Evolutionary conservation across 1,284 basidiomycete species (phyloP), one percentile per base, ranked within the genome.

Genomic region (Boletellus sp.): DNA sequence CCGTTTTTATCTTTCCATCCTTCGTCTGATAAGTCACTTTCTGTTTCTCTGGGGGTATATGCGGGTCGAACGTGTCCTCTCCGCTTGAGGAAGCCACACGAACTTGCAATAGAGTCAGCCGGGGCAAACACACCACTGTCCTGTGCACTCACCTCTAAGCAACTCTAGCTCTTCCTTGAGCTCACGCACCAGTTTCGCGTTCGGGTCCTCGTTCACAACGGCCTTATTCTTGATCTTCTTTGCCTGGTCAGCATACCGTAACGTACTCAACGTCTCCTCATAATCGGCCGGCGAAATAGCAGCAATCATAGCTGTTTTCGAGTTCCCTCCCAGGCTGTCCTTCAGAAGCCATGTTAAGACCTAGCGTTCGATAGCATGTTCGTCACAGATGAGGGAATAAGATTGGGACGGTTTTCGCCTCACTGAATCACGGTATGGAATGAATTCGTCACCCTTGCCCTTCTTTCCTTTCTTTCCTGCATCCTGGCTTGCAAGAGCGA

Each of bases 181-280:
- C 72, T 98, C 96, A 47, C 96, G 89, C 50, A 98, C 95, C 51
- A 98, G 86, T 75, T 93, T 97, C 66, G 96, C 96, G 65, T 98
- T 99, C 18, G 97, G 95, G 78, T 99, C 96, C 73, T 99, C 96
- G 71, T 99, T 99, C 61, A 99, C 91, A 47, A 98, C 85, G 16
- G 96, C 96, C 77, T 98, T 97, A 73, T 98, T 99, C 85, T 96
- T 97, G 77, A 99, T 99, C 84, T 96, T 97, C 86, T 99, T 99
- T 24, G 96, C 95, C 67, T 91, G 93, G 75, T 98, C 95, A 58
- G 96, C 97, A 71, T 99, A 99, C 4, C 96, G 86, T 52, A 96
- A 75, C 4, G 93, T 96, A 73, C 92, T 93, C 54, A 98, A 76
- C 13, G 96, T 98, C 73, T 99, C 96, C 60, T 99, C 96, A 69